A percentile compares a stretch with the other conserved stretches of the same genome.
Conservation (phyloP, 805 yeast species). For the Candida insectorum region DNA sequence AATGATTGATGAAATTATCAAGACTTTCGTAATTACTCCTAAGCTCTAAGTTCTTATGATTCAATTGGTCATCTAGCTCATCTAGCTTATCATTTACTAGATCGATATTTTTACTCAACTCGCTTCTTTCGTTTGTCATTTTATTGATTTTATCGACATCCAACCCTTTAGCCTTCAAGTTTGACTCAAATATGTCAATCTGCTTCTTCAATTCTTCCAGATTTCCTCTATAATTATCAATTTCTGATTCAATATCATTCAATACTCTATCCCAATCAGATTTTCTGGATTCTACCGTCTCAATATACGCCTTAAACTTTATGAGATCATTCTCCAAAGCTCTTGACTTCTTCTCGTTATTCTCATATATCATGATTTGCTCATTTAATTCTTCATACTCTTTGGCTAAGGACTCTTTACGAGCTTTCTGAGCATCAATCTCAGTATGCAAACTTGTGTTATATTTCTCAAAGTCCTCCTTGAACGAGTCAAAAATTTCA, state of each 20-base stretch:
- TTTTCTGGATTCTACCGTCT: slow-evolving; percentile 62
- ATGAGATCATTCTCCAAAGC: slow-evolving; percentile 68
- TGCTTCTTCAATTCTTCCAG: slow-evolving; percentile 35
- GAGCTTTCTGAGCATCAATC: slow-evolving; percentile 36
- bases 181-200: slow-evolving; percentile 39
- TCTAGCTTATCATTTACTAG: slow-evolving; percentile 38
- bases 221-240: slow-evolving; percentile 41
- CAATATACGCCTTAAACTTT: slow-evolving; percentile 70
- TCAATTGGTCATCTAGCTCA: slow-evolving; percentile 43
- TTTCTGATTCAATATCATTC: slow-evolving; percentile 55
- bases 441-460: slow-evolving; percentile 48
- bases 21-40: slow-evolving; percentile 49
- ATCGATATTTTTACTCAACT: slow-evolving; percentile 53
- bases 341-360: slow-evolving; percentile 52
- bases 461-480: slow-evolving; percentile 50
- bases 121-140: slow-evolving; percentile 60
- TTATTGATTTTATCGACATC: slow-evolving; percentile 62
- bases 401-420: slow-evolving; percentile 36
- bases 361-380: slow-evolving; percentile 46
- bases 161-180: slow-evolving; percentile 52
- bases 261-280: slow-evolving; percentile 60
- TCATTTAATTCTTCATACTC: slow-evolving; percentile 40
- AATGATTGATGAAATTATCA: slow-evolving; percentile 50
- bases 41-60: slow-evolving; percentile 49
- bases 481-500: slow-evolving; percentile 52